Evolutionary conservation across 2,329 filamentous ascomycete species (phyloP).

Genomic region (Penicillium vulpinum): DNA sequence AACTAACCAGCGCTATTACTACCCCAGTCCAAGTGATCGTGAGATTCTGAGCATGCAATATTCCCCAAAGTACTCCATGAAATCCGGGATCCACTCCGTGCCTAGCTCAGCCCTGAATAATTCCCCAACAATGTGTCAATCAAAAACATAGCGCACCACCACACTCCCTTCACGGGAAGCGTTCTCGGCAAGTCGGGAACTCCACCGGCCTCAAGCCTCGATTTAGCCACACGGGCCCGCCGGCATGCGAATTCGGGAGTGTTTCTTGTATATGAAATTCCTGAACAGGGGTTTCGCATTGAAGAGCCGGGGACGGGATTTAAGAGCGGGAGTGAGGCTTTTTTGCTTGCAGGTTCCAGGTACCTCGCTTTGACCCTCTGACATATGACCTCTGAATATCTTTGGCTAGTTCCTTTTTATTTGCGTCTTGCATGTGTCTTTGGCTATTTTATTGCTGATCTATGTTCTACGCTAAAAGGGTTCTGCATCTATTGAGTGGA

Average conservation of each 20-base stretch:
- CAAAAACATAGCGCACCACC: not conserved
- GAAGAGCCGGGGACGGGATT: not conserved
- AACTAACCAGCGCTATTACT: no score
- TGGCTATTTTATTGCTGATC: not conserved
- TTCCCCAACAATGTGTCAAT: not conserved
- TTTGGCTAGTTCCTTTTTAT: not conserved
- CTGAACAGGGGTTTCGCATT: conserved; percentile 2
- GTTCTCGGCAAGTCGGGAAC: conserved; percentile 11
- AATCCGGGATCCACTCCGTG: not conserved
- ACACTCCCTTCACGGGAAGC: conserved; percentile 13
- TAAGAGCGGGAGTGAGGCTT: not conserved
- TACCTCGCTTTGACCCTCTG: not conserved
- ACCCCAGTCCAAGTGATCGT: not conserved
- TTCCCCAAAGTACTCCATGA: not conserved
- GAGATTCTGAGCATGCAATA: not conserved
- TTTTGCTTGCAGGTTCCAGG: not conserved
- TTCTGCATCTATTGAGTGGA: no score
- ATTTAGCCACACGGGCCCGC: not conserved
- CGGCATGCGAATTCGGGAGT: conserved; percentile 18
- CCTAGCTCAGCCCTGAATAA: not conserved
- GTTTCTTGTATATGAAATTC: not conserved
- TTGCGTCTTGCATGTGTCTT: not conserved
- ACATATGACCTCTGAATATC: not conserved
- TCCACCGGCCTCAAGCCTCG: not conserved
- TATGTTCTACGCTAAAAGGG: no score